Evolutionary conservation across 176 grass and related monocot genomes (phyloP).

Genomic region (Carex cristatella): DNA sequence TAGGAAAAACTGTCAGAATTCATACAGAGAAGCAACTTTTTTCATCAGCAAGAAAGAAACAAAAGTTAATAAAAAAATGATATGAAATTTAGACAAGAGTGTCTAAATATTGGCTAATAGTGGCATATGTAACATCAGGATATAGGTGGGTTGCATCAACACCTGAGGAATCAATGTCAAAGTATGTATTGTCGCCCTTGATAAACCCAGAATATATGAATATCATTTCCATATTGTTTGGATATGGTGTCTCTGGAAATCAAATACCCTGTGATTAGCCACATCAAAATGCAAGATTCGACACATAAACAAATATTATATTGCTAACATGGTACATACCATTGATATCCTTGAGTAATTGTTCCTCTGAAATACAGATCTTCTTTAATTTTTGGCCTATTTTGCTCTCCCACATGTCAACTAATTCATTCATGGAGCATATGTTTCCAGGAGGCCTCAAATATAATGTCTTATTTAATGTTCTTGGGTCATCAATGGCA

Average conservation of each 20-base stretch:
- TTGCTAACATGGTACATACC: conserved; percentile 36
- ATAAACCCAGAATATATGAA: conserved; percentile 91
- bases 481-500: conserved; percentile 65
- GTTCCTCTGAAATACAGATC: conserved; percentile 49
- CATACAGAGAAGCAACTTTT: neutral
- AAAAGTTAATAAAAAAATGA: conserved; percentile 21
- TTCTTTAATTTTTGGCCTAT: conserved; percentile 45
- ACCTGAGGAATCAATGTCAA: conserved; percentile 47
- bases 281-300: neutral
- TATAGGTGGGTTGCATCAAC: conserved; percentile 65
- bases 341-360: conserved; percentile 59
- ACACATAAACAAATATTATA: neutral
- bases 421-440: conserved; percentile 68
- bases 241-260: conserved; percentile 57
- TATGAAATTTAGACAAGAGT: conserved; percentile 42
- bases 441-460: conserved; percentile 64
- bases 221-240: conserved; percentile 63
- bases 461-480: conserved; percentile 73
- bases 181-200: conserved; percentile 85
- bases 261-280: conserved; percentile 10
- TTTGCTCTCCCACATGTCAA: conserved; percentile 70
- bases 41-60: neutral
- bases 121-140: conserved; percentile 56
- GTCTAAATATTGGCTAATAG: conserved; percentile 58
- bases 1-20: neutral